Evolutionary conservation across 2,329 filamentous ascomycete genomes (phyloP), one percentile per base, ranked within the genome.

Genomic region (Aspergillus caelatus): DNA sequence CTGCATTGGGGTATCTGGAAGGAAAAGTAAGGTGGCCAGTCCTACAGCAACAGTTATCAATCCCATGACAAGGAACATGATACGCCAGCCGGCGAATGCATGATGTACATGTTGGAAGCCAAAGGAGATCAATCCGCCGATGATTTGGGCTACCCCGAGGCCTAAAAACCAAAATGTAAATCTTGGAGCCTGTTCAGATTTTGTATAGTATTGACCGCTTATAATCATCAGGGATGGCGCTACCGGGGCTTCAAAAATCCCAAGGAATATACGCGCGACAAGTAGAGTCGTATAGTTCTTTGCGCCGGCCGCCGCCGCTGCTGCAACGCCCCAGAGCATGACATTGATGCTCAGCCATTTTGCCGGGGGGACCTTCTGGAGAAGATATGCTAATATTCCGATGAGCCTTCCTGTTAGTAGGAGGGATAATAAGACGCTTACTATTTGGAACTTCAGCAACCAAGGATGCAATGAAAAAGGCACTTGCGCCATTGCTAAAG

Each of bases 151-250:
- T 3, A 86, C 74, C 1, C 87, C 87, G 14, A 89, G 78, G 10
- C 86, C 86, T 39, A 82, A 80, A 70, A 88, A 89, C 87, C 86
- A 89, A 70, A 88, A 81, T 21, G 82, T 84, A 72, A 88, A 87
- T 10, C 87, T 82, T 9, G 85, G 84, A 4, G 85, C 84, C 70
- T 86, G 84, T 72, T 89, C 87, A 2, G 79, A 78, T 62, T 83
- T 83, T 32, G 81, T 83, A 57, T 87, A 89, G 81, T 84, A 89
- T 70, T 85, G 82, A 62, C 84, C 85, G 66, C 83, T 87, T 68
- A 89, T 84, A 58, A 89, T 79, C 78, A 88, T 86, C 61, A 89
- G 74, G 1, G 83, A 86, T 1, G 87, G 88, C 1, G 83, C 84
- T 60, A 89, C 85, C 3, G 85, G 85, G 3, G 87, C 85, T 67